A percentile compares a stretch with the other conserved stretches of the same genome.
Evolutionary conservation across 257 asterid species (phyloP).

Genomic region (Capsicum rhomboideum): DNA sequence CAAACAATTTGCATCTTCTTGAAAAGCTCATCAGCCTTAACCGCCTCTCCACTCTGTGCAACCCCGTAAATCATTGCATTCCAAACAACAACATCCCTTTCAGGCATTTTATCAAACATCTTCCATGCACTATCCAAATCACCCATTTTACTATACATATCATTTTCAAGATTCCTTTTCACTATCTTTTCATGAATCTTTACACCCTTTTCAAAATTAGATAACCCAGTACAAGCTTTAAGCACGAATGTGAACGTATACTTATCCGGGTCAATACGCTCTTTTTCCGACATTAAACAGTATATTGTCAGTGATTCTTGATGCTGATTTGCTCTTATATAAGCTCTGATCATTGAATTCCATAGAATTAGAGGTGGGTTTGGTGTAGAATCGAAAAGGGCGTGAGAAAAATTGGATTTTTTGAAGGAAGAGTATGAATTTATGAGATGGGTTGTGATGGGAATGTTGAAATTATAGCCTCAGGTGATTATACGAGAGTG

Average conservation of each 20-base stretch:
- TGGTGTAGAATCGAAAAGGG: constrained; percentile 12
- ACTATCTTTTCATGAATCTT: constrained; percentile 16
- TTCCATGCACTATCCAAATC: constrained; percentile 19
- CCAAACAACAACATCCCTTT: constrained; percentile 29
- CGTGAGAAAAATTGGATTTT: constrained; percentile 21
- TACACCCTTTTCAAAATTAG: too few species aligned
- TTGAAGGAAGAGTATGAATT: constrained; percentile 27
- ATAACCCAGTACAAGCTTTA: constrained; percentile 27
- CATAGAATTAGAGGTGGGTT: constrained; percentile 17
- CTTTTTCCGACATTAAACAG: constrained; percentile 9
- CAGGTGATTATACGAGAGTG: constrained; percentile 23
- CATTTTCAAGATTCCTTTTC: constrained; percentile 13
- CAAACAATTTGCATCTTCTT: constrained; percentile 17
- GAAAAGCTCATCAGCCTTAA: constrained; percentile 18
- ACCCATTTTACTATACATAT: constrained; percentile 26
- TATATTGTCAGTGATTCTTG: constrained; percentile 20
- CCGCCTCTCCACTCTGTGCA: constrained; percentile 15
- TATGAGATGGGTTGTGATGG: constrained; percentile 14
- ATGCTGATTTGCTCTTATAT: constrained; percentile 8
- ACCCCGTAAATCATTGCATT: constrained; percentile 35
- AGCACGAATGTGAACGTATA: constrained; percentile 32
- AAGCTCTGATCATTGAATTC: constrained; percentile 33
- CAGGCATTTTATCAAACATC: constrained; percentile 30
- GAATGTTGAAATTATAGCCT: constrained; percentile 10
- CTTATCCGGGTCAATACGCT: constrained; percentile 18